These are phyloP conservation scores for Alopecurus myosuroides DNA, from an alignment of 176 grass and related monocot species.

Conservation along the genomic window DNA sequence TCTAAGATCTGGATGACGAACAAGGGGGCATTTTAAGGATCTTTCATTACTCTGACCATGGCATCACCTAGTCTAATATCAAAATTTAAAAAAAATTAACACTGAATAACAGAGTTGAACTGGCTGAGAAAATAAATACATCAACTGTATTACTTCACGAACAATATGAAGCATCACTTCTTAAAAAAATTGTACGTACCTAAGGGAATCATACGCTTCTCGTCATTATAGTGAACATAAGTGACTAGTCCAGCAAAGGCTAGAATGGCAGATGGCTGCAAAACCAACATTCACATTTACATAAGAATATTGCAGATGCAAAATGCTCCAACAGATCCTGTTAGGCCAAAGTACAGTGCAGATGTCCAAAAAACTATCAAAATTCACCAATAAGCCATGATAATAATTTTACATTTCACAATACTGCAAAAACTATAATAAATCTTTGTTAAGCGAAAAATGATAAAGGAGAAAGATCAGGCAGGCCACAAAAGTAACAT, in stretches of 20 bases:
- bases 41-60: background rate
- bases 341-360: background rate
- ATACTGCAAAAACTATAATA: background rate
- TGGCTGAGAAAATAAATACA: background rate
- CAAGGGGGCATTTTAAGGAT: background rate
- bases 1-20: background rate
- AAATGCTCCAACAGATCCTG: background rate
- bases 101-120: background rate
- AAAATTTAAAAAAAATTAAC: background rate
- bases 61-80: background rate
- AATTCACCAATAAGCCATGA: background rate
- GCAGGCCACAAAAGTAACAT: slow-evolving; percentile 31
- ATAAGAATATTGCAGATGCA: background rate
- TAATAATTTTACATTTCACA: slow-evolving; percentile 4
- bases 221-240: slow-evolving; percentile 87
- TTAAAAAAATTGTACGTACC: slow-evolving; percentile 41
- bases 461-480: slow-evolving; percentile 8
- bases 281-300: slow-evolving; percentile 32
- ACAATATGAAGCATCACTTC: slow-evolving; percentile 20
- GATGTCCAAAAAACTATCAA: background rate
- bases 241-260: slow-evolving; percentile 56
- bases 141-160: slow-evolving; percentile 6
- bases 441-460: background rate
- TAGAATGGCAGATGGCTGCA: slow-evolving; percentile 74
- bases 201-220: slow-evolving; percentile 68